Percentiles rank a stretch among this genome's conserved stretches.
phyloP scores from a whole-genome alignment of 2,329 filamentous ascomycete genomes.

The Alternaria sp. region DNA sequence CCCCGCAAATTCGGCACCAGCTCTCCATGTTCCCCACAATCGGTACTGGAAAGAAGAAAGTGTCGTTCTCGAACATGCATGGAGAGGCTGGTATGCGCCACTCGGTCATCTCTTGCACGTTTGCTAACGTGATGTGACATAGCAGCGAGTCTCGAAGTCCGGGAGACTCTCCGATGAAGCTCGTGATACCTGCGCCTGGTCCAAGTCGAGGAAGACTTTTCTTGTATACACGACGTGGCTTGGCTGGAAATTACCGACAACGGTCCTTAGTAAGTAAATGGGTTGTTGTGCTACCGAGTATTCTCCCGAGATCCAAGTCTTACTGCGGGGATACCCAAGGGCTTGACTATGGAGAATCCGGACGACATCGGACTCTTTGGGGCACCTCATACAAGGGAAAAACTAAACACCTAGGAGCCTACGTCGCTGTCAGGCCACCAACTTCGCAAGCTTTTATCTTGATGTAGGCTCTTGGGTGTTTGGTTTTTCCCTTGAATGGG shows the following conservation, averaged over 20 bases:
- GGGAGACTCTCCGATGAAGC: constrained; percentile 8
- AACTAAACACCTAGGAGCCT: too few relatives aligned
- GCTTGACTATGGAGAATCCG: constrained; percentile 4
- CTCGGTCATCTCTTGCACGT: constrained; percentile 1
- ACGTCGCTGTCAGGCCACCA: too few relatives aligned
- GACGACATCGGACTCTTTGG: background rate
- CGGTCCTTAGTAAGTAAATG: constrained; percentile 15
- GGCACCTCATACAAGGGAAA: too few relatives aligned
- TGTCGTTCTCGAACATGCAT: constrained; percentile 19
- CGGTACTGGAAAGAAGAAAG: constrained; percentile 14
- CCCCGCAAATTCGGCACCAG: constrained; percentile 25
- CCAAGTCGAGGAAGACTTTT: constrained; percentile 13
- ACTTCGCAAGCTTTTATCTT: too few relatives aligned
- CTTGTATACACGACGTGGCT: constrained; percentile 8
- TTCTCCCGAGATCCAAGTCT: constrained; percentile 27
- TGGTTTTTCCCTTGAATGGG: too few relatives aligned
- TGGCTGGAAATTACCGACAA: constrained; percentile 25
- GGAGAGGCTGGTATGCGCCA: constrained; percentile 17
- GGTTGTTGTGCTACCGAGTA: constrained; percentile 27
- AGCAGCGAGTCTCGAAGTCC: constrained; percentile 7
- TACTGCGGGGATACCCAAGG: constrained; percentile 16
- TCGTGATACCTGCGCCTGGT: constrained; percentile 6
- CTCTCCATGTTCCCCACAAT: constrained; percentile 27
- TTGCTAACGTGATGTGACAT: background rate
- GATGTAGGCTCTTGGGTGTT: too few relatives aligned